A percentile compares a stretch with the other conserved stretches of the same genome.
Conservation (phyloP, 305 asterid genomes). For the Ajuga reptans region DNA sequence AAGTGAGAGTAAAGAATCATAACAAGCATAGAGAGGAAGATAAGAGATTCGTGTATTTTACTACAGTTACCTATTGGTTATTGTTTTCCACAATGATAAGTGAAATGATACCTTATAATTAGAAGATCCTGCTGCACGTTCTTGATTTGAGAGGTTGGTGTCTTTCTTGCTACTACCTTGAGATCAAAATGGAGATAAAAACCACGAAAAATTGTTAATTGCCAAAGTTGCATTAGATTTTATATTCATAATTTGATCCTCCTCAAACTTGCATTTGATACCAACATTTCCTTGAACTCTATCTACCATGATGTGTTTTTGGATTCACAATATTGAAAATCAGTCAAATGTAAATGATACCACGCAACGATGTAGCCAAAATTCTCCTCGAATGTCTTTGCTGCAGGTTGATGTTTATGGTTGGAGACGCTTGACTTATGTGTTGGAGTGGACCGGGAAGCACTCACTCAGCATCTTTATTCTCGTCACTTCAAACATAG, state of each 20-base stretch:
- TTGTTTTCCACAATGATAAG: neutral
- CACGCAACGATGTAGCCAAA: neutral
- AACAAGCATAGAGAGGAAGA: neutral
- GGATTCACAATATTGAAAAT: neutral
- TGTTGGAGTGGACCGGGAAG: constrained; percentile 71
- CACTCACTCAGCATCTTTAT: constrained; percentile 61
- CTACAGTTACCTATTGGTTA: neutral
- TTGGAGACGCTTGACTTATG: constrained; percentile 47
- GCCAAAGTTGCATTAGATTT: neutral
- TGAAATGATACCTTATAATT: neutral
- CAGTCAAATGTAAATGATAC: neutral
- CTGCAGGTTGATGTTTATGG: constrained; percentile 64
- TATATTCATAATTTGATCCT: neutral
- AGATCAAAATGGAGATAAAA: neutral
- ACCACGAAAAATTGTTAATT: neutral
- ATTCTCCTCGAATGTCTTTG: neutral
- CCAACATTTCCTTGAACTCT: neutral
- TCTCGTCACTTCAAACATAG: constrained; percentile 52
- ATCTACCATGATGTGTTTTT: neutral
- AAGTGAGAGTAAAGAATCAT: neutral
- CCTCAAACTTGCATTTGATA: neutral
- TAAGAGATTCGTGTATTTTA: neutral
- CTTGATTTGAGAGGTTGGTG: neutral
- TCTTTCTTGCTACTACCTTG: neutral
- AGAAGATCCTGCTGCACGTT: neutral